Evolutionary conservation across 306 rosid species (phyloP).

Genomic region (Coriaria nepalensis): DNA sequence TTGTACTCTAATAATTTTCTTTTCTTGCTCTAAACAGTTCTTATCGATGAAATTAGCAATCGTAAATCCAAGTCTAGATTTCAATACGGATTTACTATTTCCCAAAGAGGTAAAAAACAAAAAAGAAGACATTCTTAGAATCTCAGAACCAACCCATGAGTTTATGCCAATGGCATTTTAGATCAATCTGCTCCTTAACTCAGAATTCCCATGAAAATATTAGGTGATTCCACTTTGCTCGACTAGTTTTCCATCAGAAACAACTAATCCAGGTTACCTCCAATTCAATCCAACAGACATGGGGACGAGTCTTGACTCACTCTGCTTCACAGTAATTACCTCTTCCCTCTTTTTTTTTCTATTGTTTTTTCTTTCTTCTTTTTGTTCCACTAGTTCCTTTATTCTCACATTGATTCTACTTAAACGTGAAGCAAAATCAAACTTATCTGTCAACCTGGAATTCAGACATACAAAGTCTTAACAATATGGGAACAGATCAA

Average conservation of each 20-base stretch:
- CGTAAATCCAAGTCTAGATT: slow-evolving; percentile 63
- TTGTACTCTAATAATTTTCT: not conserved
- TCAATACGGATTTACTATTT: slow-evolving; percentile 61
- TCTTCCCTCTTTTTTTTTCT: no score
- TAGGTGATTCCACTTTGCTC: slow-evolving; percentile 55
- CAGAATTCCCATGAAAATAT: slow-evolving; percentile 7
- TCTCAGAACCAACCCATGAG: no score
- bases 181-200: not conserved
- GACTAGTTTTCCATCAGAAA: slow-evolving; percentile 31
- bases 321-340: slow-evolving; percentile 46
- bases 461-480: not conserved
- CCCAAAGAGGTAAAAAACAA: slow-evolving; percentile 54
- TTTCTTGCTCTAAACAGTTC: slow-evolving; percentile 39
- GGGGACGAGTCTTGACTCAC: slow-evolving; percentile 38
- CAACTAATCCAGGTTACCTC: slow-evolving; percentile 31
- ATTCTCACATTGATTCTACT: no score
- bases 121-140: not conserved
- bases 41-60: slow-evolving; percentile 90
- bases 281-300: slow-evolving; percentile 43
- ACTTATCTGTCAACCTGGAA: not conserved
- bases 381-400: no score
- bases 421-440: not conserved
- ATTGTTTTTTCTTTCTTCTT: no score
- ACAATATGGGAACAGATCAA: not conserved
- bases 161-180: no score